Conservation (phyloP, 495 filamentous ascomycete genomes). For the Aspergillus nanangensis region DNA sequence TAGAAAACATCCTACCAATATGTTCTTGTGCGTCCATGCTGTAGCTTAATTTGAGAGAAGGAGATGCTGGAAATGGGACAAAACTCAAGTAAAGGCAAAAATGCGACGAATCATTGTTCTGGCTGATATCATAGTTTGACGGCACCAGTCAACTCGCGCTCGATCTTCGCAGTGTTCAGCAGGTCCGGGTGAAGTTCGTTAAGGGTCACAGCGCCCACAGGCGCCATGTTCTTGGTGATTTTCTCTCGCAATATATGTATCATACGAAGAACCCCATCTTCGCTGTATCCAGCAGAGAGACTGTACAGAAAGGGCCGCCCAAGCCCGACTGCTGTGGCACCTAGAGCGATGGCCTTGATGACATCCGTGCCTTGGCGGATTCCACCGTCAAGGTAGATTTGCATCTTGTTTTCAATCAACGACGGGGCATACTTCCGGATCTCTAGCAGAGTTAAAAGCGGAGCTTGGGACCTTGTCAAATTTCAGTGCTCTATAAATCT, state of each 20-base stretch:
- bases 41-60: too few species aligned
- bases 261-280: constrained; percentile 27
- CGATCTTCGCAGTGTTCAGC: constrained; percentile 32
- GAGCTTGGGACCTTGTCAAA: constrained; percentile 74
- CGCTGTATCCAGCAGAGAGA: constrained; percentile 57
- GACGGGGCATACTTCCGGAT: constrained; percentile 62
- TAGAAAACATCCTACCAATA: too few species aligned
- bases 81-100: too few species aligned
- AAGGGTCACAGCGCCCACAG: constrained; percentile 25
- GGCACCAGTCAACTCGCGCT: constrained; percentile 29
- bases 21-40: too few species aligned
- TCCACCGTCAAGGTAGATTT: constrained; percentile 81
- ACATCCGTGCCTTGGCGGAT: constrained; percentile 81
- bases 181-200: constrained; percentile 25
- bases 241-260: constrained; percentile 32
- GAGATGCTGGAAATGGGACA: too few species aligned
- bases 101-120: too few species aligned
- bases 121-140: constrained; percentile 34
- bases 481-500: constrained; percentile 54
- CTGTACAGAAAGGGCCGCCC: constrained; percentile 83
- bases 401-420: constrained; percentile 57
- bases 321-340: constrained; percentile 80
- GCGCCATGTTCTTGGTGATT: constrained; percentile 36
- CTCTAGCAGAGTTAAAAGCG: constrained; percentile 62
- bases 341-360: constrained; percentile 81